A percentile compares a stretch with the other conserved stretches of the same genome.
Conservation (phyloP, 2,329 filamentous ascomycete genomes). For the Orbilia brochopaga region DNA sequence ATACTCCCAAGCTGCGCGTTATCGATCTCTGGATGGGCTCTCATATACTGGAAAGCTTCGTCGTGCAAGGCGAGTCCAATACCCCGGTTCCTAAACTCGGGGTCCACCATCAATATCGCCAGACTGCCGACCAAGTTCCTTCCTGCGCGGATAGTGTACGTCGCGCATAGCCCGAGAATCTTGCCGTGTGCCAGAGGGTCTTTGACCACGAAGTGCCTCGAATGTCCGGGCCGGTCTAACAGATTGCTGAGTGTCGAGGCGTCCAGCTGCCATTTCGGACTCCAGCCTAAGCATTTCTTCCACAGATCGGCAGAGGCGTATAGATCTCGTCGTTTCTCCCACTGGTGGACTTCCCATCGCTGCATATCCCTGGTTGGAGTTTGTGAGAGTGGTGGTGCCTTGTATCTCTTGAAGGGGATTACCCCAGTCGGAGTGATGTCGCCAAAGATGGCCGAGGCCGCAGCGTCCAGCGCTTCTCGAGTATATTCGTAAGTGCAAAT, state of each 20-base stretch:
- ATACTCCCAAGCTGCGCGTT: conserved; percentile 55
- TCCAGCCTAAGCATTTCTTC: conserved; percentile 55
- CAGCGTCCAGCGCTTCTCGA: conserved; percentile 61
- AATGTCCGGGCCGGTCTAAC: conserved; percentile 54
- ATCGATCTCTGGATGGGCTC: conserved; percentile 52
- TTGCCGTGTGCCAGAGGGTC: conserved; percentile 53
- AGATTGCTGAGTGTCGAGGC: conserved; percentile 54
- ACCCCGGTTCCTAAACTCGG: conserved; percentile 53
- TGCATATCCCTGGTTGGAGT: conserved; percentile 11
- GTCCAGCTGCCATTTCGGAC: conserved; percentile 55
- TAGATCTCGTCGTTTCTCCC: conserved; percentile 55
- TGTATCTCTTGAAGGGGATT: conserved; percentile 53
- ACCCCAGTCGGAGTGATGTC: conserved; percentile 55
- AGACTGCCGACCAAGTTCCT: conserved; percentile 55
- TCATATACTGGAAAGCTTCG: conserved; percentile 54
- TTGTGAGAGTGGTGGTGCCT: conserved; percentile 34
- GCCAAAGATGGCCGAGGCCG: conserved; percentile 64
- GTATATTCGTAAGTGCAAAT: conserved; percentile 61
- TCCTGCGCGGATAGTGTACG: conserved; percentile 54
- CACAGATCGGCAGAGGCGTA: conserved; percentile 55
- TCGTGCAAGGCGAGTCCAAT: conserved; percentile 55
- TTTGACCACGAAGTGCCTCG: conserved; percentile 55
- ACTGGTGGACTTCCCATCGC: conserved; percentile 55
- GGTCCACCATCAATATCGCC: conserved; percentile 54
- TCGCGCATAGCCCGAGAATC: conserved; percentile 54